Conservation (phyloP, 257 asterid genomes). For the Oldenlandia corymbosa region DNA sequence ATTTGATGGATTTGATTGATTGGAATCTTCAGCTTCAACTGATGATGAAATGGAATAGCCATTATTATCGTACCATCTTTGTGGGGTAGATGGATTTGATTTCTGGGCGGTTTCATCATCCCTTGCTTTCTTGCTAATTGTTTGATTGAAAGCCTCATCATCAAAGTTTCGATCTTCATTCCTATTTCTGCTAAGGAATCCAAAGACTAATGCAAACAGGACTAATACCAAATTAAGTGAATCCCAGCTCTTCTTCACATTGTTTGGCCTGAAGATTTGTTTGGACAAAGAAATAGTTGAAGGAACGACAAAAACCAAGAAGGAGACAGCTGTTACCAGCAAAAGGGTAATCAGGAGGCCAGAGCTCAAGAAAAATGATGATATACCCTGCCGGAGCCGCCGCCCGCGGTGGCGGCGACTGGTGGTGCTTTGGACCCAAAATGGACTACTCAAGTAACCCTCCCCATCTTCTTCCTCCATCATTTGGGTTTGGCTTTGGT, state of each 20-base stretch:
- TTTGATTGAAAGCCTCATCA: constrained; percentile 32
- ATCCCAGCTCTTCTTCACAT: constrained; percentile 84
- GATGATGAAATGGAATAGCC: constrained; percentile 9
- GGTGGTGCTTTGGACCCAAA: constrained; percentile 61
- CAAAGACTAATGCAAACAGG: constrained; percentile 67
- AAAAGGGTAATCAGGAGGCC: constrained; percentile 51
- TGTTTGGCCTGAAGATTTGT: constrained; percentile 58
- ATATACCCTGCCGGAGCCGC: constrained; percentile 43
- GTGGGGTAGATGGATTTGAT: constrained; percentile 36
- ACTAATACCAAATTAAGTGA: constrained; percentile 63
- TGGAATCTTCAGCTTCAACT: constrained; percentile 19
- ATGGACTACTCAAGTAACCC: constrained; percentile 54
- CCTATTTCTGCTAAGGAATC: constrained; percentile 61
- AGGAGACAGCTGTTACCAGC: constrained; percentile 46
- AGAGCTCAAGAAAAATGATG: constrained; percentile 58
- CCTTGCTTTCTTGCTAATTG: constrained; percentile 19
- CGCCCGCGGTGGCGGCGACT: constrained; percentile 53
- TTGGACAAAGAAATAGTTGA: constrained; percentile 41
- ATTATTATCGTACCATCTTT: constrained; percentile 37
- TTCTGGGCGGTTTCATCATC: constrained; percentile 19
- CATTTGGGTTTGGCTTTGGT: constrained; percentile 16
- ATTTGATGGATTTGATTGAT: constrained; percentile 16
- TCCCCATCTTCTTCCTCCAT: constrained; percentile 46
- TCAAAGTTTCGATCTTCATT: constrained; percentile 39
- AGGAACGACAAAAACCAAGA: constrained; percentile 57